A percentile compares a stretch with the other conserved stretches of the same genome.
Conservation (phyloP, 2,329 filamentous ascomycete species). For the Microdochium nivale region DNA sequence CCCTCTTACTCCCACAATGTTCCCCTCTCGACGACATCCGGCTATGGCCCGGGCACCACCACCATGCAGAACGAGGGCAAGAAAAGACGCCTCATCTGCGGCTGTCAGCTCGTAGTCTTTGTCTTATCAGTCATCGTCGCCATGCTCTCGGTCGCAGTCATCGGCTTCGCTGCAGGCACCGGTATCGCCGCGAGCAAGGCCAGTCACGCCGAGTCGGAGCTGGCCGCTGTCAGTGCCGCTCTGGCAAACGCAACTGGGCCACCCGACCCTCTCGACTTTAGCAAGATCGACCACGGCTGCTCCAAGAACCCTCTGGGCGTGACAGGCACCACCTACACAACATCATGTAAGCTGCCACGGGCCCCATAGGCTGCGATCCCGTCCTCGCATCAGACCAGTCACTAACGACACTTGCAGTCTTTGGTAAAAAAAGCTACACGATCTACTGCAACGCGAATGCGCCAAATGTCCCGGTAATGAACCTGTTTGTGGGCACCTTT, state of each 20-base stretch:
- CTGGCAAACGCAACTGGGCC: constrained; percentile 10
- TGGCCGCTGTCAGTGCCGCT: constrained; percentile 18
- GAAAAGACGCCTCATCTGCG: constrained; percentile 13
- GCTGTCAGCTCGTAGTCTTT: constrained; percentile 29
- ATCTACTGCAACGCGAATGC: constrained; percentile 36
- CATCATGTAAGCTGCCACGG: constrained; percentile 27
- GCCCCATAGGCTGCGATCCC: neutral
- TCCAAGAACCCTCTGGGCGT: constrained; percentile 22
- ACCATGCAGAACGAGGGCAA: neutral
- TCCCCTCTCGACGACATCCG: neutral
- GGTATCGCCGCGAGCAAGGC: constrained; percentile 31
- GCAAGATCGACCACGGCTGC: constrained; percentile 30
- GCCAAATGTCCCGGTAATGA: constrained; percentile 24
- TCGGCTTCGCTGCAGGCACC: constrained; percentile 34
- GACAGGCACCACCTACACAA: constrained; percentile 27
- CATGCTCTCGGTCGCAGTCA: constrained; percentile 28
- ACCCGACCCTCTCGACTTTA: constrained; percentile 15
- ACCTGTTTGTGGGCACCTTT: constrained; percentile 33
- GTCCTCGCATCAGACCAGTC: neutral
- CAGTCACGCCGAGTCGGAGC: constrained; percentile 22
- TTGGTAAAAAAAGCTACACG: constrained; percentile 24
- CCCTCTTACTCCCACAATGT: neutral
- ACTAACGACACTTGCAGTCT: constrained; percentile 21
- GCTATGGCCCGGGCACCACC: neutral
- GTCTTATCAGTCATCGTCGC: constrained; percentile 30